These are phyloP conservation scores for Blastocystis sp. DNA, from an alignment of 352 stramenopile genomes.

Conservation along the genomic window DNA sequence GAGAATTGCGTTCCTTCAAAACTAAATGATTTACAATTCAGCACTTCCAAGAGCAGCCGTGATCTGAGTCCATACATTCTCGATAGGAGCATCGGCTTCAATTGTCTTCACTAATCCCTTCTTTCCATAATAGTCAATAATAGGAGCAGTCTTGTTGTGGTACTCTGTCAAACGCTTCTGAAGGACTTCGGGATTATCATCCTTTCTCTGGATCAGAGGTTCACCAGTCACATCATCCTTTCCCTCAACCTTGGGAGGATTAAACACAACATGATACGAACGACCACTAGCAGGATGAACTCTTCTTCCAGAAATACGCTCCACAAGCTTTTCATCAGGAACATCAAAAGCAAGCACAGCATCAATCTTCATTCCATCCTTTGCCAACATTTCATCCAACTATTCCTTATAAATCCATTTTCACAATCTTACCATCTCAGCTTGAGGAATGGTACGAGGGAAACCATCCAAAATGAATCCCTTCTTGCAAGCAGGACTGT, in stretches of 20 bases:
- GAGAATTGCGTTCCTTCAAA: neutral
- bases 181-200: slow-evolving; percentile 87
- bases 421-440: slow-evolving; percentile 74
- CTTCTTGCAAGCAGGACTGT: slow-evolving; percentile 87
- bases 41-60: slow-evolving; percentile 54
- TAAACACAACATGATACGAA: slow-evolving; percentile 94
- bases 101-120: slow-evolving; percentile 58
- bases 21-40: slow-evolving; percentile 62
- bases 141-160: slow-evolving; percentile 89
- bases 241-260: slow-evolving; percentile 80
- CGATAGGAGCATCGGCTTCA: slow-evolving; percentile 61
- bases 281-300: slow-evolving; percentile 86
- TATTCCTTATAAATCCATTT: neutral
- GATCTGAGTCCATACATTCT: slow-evolving; percentile 58
- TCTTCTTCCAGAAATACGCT: slow-evolving; percentile 88
- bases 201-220: slow-evolving; percentile 87
- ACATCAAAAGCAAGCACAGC: slow-evolving; percentile 88
- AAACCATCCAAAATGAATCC: slow-evolving; percentile 99
- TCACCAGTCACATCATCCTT: slow-evolving; percentile 88
- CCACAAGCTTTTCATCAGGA: slow-evolving; percentile 85
- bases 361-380: slow-evolving; percentile 78
- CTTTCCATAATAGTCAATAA: slow-evolving; percentile 79
- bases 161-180: slow-evolving; percentile 83
- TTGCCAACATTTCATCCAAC: slow-evolving; percentile 86
- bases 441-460: slow-evolving; percentile 91